Base-by-base conservation (phyloP, 495 filamentous ascomycete species). In the Durotheca rogersii region DNA sequence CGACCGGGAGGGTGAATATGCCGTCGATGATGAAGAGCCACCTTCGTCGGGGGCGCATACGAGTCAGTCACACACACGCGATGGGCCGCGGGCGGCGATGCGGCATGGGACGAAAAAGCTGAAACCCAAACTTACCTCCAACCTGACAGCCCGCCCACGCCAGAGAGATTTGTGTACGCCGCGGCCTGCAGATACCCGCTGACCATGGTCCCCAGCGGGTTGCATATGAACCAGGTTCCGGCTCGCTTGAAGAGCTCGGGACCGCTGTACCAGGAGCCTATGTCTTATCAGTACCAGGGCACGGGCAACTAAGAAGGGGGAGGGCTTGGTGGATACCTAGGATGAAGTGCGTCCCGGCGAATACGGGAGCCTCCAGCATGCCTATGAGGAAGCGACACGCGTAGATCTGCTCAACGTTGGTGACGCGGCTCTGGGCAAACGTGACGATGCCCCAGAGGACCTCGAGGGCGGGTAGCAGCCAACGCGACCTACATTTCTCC, bases 11-110 rank as follows among this genome's bases (percentile, higher is more conserved):
- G 0, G 73, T 77, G 47, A 80, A 74, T 33, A 77, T 70, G 7
- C 72, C 72, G 42, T 75, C 72, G 38, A 77, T 75, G 29, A 77
- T 69, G 11, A 77, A 77, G 3, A 77, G 64, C 72, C 74, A 77
- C 36, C 71, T 51, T 42, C 4, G 48, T 38, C 17, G 3, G 40
- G 17, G 21, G 12, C 7, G n/a, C n/a, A n/a, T n/a, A n/a, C n/a
- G n/a, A n/a, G n/a, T n/a, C n/a, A n/a, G n/a, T n/a, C n/a, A n/a
- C n/a, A n/a, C n/a, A n/a, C n/a, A n/a, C n/a, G n/a, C n/a, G n/a
- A n/a, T n/a, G n/a, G n/a, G n/a, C n/a, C n/a, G n/a, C n/a, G n/a
- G n/a, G n/a, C n/a, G n/a, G n/a, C n/a, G n/a, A n/a, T n/a, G n/a
- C n/a, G n/a, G n/a, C n/a, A n/a, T 10, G 17, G 18, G 9, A 34